phyloP scores from a whole-genome alignment of 2,329 filamentous ascomycete species.

The Cladosporium austrohemisphaericum region DNA sequence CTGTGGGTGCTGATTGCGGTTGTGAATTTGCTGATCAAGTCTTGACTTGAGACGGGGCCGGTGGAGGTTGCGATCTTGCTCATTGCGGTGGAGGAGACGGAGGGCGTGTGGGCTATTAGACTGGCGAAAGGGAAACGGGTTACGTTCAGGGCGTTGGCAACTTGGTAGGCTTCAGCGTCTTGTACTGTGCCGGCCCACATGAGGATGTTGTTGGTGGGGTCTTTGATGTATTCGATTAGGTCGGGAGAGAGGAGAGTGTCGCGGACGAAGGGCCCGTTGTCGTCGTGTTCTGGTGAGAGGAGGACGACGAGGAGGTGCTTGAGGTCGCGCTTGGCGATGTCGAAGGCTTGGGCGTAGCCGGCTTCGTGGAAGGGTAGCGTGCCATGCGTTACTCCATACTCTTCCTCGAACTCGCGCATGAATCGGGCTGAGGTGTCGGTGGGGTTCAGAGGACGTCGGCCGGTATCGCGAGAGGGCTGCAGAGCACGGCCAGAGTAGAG shows the following conservation, averaged over 20 bases:
- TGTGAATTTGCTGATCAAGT: conserved; percentile 73
- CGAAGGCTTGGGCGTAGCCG: conserved; percentile 87
- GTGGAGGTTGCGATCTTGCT: conserved; percentile 76
- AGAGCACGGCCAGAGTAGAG: conserved; percentile 54
- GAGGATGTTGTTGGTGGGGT: conserved; percentile 73
- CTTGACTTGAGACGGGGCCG: conserved; percentile 65
- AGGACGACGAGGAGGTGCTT: conserved; percentile 89
- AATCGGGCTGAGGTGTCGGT: conserved; percentile 86
- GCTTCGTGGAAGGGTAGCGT: conserved; percentile 77
- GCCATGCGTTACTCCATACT: conserved; percentile 64
- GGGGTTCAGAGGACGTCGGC: conserved; percentile 70
- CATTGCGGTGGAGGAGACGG: conserved; percentile 82
- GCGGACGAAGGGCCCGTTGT: conserved; percentile 74
- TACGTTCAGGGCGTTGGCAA: conserved; percentile 78
- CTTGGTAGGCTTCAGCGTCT: conserved; percentile 91
- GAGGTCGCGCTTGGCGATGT: conserved; percentile 82
- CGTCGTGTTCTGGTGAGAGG: conserved; percentile 89
- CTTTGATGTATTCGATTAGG: conserved; percentile 68
- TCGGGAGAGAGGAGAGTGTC: conserved; percentile 77
- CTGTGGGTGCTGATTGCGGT: conserved; percentile 70
- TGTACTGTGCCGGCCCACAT: conserved; percentile 91
- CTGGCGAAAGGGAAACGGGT: conserved; percentile 91
- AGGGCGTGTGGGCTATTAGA: conserved; percentile 81
- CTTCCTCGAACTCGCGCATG: conserved; percentile 89
- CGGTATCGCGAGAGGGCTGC: conserved; percentile 57